phyloP scores from a whole-genome alignment of 768 basidiomycete genomes.

The Lentinula lateritia region DNA sequence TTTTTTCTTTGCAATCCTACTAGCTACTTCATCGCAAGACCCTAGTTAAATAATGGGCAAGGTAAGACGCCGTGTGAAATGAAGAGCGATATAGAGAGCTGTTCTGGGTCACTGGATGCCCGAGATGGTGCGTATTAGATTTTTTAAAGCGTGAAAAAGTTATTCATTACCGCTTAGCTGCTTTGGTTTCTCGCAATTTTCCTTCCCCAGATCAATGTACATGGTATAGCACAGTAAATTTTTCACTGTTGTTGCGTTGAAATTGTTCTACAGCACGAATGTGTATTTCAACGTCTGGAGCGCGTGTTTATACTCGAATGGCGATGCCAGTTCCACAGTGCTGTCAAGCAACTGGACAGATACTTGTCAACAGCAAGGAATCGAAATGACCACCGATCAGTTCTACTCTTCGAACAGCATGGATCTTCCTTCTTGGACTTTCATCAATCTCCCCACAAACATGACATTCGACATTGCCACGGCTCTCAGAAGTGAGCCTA shows the following conservation, averaged over 20 bases:
- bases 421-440: slow-evolving; percentile 2
- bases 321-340: not conserved
- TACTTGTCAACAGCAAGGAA: slow-evolving; percentile 4
- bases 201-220: slow-evolving; percentile 5
- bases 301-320: slow-evolving; percentile 14
- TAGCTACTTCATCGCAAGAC: not conserved
- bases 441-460: not conserved
- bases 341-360: slow-evolving; percentile 6
- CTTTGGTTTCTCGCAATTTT: not conserved
- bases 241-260: not conserved
- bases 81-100: slow-evolving; percentile 34
- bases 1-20: not conserved
- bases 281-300: slow-evolving; percentile 23
- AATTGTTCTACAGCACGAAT: slow-evolving; percentile 19
- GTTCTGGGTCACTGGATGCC: slow-evolving; percentile 16
- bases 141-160: not conserved
- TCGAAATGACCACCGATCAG: not conserved
- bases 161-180: not conserved
- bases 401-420: not conserved
- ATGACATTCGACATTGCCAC: not conserved
- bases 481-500: not conserved
- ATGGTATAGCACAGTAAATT: not conserved
- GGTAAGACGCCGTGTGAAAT: slow-evolving; percentile 4
- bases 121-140: not conserved
- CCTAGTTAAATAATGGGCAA: not conserved